phyloP scores from a whole-genome alignment of 2,329 filamentous ascomycete species.

The Aureobasidium sp. region DNA sequence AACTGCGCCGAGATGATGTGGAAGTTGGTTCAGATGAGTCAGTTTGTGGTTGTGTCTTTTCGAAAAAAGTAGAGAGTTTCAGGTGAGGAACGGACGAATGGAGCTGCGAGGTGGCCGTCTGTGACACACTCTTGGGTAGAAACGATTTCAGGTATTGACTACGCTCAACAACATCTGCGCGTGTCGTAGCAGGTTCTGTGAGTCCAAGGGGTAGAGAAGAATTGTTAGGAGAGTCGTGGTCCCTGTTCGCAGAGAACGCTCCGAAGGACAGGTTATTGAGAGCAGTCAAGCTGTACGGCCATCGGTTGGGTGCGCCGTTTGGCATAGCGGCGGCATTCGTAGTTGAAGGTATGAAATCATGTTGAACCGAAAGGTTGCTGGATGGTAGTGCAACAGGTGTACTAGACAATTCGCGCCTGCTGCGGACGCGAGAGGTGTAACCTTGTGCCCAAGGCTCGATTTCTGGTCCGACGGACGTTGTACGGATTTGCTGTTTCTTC shows the following conservation, averaged over 20 bases:
- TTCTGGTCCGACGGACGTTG: not conserved
- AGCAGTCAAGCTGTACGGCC: not conserved
- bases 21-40: not conserved
- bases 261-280: conserved; percentile 6
- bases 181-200: too few relatives aligned
- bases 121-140: not conserved
- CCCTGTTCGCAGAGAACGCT: not conserved
- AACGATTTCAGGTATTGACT: not conserved
- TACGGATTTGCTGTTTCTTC: not conserved
- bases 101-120: not conserved
- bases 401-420: not conserved
- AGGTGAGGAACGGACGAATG: not conserved
- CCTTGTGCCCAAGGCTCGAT: not conserved
- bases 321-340: not conserved
- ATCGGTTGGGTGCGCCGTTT: not conserved
- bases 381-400: not conserved
- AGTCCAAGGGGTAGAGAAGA: not conserved
- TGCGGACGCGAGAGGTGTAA: not conserved
- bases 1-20: conserved; percentile 15
- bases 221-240: not conserved
- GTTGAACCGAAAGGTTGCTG: not conserved
- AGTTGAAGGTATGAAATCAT: not conserved
- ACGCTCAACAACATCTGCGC: not conserved
- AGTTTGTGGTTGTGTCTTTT: not conserved
- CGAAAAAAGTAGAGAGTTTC: not conserved